Conservation (phyloP, 2,329 filamentous ascomycete genomes). For the Fusarium coffeatum region DNA sequence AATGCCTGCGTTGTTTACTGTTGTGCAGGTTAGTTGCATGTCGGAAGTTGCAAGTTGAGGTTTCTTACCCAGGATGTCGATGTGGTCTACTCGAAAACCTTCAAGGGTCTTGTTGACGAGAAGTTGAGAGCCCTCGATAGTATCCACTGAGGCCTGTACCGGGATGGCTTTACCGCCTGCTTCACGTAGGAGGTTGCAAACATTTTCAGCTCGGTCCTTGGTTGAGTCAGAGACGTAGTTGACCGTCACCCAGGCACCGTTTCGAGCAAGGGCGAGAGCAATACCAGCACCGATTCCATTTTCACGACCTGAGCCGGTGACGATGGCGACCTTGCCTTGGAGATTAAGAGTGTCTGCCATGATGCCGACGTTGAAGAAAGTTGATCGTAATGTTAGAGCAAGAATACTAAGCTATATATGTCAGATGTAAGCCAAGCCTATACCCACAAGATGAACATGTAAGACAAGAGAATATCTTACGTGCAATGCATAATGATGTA, state of each 20-base stretch:
- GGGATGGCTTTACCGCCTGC: slow-evolving; percentile 49
- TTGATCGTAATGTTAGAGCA: accelerated
- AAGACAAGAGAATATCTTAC: no score
- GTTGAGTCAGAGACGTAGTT: slow-evolving; percentile 55
- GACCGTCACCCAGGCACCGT: slow-evolving; percentile 55
- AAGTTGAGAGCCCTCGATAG: slow-evolving; percentile 46
- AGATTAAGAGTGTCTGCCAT: slow-evolving; percentile 53
- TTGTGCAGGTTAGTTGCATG: not conserved
- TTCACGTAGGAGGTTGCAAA: slow-evolving; percentile 47
- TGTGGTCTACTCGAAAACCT: slow-evolving; percentile 49
- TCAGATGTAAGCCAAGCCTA: not conserved
- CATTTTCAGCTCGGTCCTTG: slow-evolving; percentile 45
- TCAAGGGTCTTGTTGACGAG: slow-evolving; percentile 53
- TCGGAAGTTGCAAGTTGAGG: no score
- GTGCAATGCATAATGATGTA: no score
- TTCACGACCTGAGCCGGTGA: slow-evolving; percentile 57
- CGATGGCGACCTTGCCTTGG: slow-evolving; percentile 56
- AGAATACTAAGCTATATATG: no score
- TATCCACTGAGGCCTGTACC: slow-evolving; percentile 51
- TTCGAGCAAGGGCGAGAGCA: slow-evolving; percentile 54
- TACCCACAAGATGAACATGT: no score
- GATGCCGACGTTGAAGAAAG: accelerated
- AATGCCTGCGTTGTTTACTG: slow-evolving; percentile 55
- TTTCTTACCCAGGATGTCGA: slow-evolving; percentile 56
- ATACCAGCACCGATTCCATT: slow-evolving; percentile 59